A percentile compares a stretch with the other conserved stretches of the same genome.
These are phyloP conservation scores for Venturiaceae sp. DNA, from an alignment of 2,329 filamentous ascomycete species.

Conservation along the genomic window DNA sequence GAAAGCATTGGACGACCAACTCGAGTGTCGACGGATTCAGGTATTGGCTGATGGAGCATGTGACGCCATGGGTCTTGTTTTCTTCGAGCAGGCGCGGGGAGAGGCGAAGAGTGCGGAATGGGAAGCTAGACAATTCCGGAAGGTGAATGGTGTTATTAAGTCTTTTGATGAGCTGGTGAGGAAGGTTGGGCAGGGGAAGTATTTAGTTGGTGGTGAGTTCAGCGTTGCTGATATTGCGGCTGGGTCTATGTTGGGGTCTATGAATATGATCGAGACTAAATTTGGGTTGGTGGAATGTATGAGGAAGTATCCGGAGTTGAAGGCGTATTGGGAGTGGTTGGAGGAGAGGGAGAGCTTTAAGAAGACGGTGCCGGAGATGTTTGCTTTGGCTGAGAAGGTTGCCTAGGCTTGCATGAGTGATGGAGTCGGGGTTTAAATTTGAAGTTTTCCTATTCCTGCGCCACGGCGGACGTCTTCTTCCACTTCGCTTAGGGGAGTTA, in stretches of 20 bases:
- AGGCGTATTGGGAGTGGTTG: neutral
- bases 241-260: constrained; percentile 20
- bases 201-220: constrained; percentile 20
- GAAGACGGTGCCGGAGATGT: neutral
- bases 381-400: neutral
- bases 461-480: constrained; percentile 32
- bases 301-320: neutral
- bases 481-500: constrained; percentile 37
- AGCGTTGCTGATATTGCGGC: constrained; percentile 26
- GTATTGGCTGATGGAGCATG: constrained; percentile 25
- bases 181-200: constrained; percentile 16
- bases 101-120: constrained; percentile 21
- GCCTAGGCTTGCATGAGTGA: too few species aligned
- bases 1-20: constrained; percentile 13
- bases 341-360: neutral
- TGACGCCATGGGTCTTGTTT: constrained; percentile 25
- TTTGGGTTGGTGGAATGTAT: neutral
- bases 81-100: constrained; percentile 24
- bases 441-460: constrained; percentile 36
- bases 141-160: neutral
- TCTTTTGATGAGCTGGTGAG: constrained; percentile 12
- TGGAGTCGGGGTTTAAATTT: neutral
- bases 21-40: constrained; percentile 23
- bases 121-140: constrained; percentile 14
- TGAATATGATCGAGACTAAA: neutral